These are phyloP conservation scores for Incumbomyces delicatus DNA, from an alignment of 2,329 filamentous ascomycete species.

Conservation along the genomic window DNA sequence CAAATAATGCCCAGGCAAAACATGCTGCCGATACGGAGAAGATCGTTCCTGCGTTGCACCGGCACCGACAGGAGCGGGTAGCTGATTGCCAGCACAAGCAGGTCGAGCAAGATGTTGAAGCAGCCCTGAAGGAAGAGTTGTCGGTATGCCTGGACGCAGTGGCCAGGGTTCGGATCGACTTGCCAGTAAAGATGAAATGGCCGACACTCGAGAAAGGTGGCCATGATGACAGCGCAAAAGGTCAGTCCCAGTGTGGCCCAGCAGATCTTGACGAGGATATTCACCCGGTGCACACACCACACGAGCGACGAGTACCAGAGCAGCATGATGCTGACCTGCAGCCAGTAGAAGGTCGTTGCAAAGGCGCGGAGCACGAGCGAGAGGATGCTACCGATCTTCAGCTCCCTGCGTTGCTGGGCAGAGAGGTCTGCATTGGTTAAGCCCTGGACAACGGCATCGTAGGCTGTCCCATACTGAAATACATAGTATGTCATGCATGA, in stretches of 20 bases:
- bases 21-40: conserved; percentile 25
- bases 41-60: conserved; percentile 19
- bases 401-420: too few relatives aligned
- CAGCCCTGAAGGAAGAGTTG: conserved; percentile 28
- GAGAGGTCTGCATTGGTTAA: too few relatives aligned
- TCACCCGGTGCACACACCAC: conserved; percentile 15
- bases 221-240: conserved; percentile 26
- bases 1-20: conserved; percentile 33
- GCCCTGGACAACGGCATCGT: too few relatives aligned
- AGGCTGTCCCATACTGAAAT: too few relatives aligned
- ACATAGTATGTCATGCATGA: too few relatives aligned
- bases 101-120: conserved; percentile 27
- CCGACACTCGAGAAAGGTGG: conserved; percentile 29
- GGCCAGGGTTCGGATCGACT: conserved; percentile 34
- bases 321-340: conserved; percentile 20
- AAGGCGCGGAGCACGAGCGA: too few relatives aligned
- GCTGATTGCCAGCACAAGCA: conserved; percentile 24
- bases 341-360: conserved; percentile 21
- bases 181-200: conserved; percentile 50
- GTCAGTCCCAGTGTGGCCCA: conserved; percentile 24
- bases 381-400: too few relatives aligned
- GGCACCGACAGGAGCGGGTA: conserved; percentile 22
- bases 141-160: conserved; percentile 26
- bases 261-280: conserved; percentile 20
- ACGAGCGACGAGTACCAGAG: conserved; percentile 21